These are phyloP conservation scores for Tillandsia leiboldiana DNA, from an alignment of 176 grass and related monocot genomes.

Conservation along the genomic window DNA sequence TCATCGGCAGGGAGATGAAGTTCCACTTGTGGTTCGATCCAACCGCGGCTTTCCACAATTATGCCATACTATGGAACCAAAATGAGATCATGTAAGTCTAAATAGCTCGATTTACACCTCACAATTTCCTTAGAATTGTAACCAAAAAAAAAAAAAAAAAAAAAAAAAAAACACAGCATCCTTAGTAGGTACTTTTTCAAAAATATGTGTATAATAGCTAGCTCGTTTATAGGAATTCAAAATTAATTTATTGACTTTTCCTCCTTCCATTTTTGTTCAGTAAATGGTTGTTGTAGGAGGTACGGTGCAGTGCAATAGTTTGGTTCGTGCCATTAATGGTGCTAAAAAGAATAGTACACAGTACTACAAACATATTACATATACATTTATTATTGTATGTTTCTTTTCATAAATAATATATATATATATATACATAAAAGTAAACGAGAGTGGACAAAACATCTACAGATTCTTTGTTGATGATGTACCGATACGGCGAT, in stretches of 20 bases:
- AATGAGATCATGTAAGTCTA: slow-evolving; percentile 39
- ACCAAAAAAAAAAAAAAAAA: neutral
- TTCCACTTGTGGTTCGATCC: slow-evolving; percentile 63
- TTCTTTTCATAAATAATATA: no score
- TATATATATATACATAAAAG: no score
- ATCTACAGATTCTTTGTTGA: slow-evolving; percentile 45
- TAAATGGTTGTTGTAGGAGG: neutral
- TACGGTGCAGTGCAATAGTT: neutral
- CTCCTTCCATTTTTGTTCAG: neutral
- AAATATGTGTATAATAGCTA: no score
- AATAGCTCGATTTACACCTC: neutral
- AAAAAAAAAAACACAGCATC: neutral
- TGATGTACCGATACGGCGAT: slow-evolving; percentile 48
- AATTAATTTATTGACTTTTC: neutral
- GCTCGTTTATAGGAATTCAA: no score
- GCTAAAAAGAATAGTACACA: neutral
- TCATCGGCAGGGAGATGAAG: slow-evolving; percentile 53
- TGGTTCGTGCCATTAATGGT: neutral
- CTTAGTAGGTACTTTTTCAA: no score
- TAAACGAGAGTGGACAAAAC: no score
- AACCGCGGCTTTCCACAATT: slow-evolving; percentile 31
- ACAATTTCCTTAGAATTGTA: neutral
- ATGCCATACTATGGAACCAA: slow-evolving; percentile 32
- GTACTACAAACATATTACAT: no score
- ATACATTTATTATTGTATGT: no score